Evolutionary conservation across 2,329 filamentous ascomycete species (phyloP).

Genomic region (Colletotrichum godetiae): DNA sequence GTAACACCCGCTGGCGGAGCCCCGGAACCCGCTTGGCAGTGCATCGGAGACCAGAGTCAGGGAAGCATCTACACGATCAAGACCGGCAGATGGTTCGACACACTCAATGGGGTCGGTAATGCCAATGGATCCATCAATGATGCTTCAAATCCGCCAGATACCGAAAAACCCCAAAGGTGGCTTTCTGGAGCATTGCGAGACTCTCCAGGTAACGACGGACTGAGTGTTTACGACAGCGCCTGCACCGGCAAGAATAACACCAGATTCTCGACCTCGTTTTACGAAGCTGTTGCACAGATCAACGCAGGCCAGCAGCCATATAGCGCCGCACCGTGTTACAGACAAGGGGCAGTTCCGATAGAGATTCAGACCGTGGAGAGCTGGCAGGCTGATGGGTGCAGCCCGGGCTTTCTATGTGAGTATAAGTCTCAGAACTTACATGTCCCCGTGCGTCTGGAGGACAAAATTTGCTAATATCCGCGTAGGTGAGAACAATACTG

Average conservation of each 20-base stretch:
- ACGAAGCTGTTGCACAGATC: constrained; percentile 44
- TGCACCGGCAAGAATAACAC: constrained; percentile 56
- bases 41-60: constrained; percentile 55
- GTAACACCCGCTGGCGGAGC: constrained; percentile 33
- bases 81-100: constrained; percentile 56
- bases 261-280: constrained; percentile 54
- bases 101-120: constrained; percentile 40
- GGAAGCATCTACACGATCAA: constrained; percentile 49
- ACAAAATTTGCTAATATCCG: constrained; percentile 23
- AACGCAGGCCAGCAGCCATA: constrained; percentile 43
- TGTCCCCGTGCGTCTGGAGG: not conserved
- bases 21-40: constrained; percentile 51
- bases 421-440: not conserved
- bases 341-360: constrained; percentile 51
- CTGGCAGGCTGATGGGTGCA: constrained; percentile 52
- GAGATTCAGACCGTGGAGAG: constrained; percentile 49
- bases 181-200: constrained; percentile 41
- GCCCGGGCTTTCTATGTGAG: constrained; percentile 56
- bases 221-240: constrained; percentile 50
- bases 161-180: constrained; percentile 43
- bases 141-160: constrained; percentile 49
- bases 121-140: constrained; percentile 47
- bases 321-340: constrained; percentile 54
- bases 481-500: constrained; percentile 55
- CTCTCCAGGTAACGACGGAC: constrained; percentile 16